These are phyloP conservation scores for Tetraselmis chui DNA, from an alignment of 139 green algal species.

Conservation along the genomic window DNA sequence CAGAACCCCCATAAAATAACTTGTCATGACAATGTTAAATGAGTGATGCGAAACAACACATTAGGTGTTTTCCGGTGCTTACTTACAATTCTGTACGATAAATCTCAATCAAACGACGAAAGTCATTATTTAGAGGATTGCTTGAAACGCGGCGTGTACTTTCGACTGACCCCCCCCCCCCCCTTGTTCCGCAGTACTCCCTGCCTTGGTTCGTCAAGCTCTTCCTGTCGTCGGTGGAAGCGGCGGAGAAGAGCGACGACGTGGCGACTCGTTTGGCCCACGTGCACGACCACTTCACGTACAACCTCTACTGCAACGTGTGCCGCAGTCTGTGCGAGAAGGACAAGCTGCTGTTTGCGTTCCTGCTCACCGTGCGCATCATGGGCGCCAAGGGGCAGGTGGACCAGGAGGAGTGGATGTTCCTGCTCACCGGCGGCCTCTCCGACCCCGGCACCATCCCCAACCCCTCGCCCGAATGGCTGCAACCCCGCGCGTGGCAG, in stretches of 20 bases:
- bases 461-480: slow-evolving; percentile 63
- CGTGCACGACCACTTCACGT: slow-evolving; percentile 62
- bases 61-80: too few relatives aligned
- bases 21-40: too few relatives aligned
- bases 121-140: too few relatives aligned
- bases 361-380: slow-evolving; percentile 61
- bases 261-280: slow-evolving; percentile 45
- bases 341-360: slow-evolving; percentile 78
- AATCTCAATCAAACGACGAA: too few relatives aligned
- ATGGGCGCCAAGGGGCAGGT: slow-evolving; percentile 45
- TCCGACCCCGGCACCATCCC: slow-evolving; percentile 13
- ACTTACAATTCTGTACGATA: too few relatives aligned
- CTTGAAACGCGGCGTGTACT: too few relatives aligned
- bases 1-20: too few relatives aligned
- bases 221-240: slow-evolving; percentile 42
- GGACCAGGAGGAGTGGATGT: slow-evolving; percentile 55
- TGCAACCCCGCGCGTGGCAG: slow-evolving; percentile 45
- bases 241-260: slow-evolving; percentile 35
- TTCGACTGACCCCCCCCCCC: too few relatives aligned
- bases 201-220: slow-evolving; percentile 35
- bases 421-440: slow-evolving; percentile 65
- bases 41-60: too few relatives aligned
- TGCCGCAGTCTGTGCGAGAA: slow-evolving; percentile 72
- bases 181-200: slow-evolving; percentile 36
- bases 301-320: slow-evolving; percentile 68